phyloP scores from a whole-genome alignment of 257 asterid species.

The Plectranthus barbatus region DNA sequence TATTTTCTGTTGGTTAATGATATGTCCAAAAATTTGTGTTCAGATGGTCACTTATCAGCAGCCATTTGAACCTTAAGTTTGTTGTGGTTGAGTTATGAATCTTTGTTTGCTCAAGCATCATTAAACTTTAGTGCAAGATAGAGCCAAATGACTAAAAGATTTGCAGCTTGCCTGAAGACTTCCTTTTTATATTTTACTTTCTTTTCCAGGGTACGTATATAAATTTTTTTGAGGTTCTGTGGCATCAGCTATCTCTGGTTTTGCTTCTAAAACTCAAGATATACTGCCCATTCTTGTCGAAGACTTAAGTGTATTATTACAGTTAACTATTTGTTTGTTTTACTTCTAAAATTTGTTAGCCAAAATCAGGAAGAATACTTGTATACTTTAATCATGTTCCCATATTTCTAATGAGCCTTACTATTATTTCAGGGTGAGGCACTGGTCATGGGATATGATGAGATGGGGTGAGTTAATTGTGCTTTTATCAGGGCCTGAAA shows the following conservation, averaged over 20 bases:
- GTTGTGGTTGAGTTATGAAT: neutral
- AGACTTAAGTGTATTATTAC: neutral
- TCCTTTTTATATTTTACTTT: neutral
- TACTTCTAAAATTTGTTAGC: neutral
- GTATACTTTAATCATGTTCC: slow-evolving; percentile 1
- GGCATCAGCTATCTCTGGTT: neutral
- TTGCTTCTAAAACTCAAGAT: neutral
- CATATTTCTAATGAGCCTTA: slow-evolving; percentile 22
- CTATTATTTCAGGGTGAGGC: slow-evolving; percentile 92
- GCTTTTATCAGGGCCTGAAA: slow-evolving; percentile 2
- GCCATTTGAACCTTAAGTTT: neutral
- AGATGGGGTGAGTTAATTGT: slow-evolving; percentile 81
- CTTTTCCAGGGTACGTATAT: neutral
- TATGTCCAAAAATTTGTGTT: neutral
- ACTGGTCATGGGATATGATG: slow-evolving; percentile 97
- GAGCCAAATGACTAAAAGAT: neutral
- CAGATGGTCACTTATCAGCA: neutral
- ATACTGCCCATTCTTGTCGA: slow-evolving; percentile 4
- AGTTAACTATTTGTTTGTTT: slow-evolving; percentile 7
- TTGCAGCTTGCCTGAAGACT: neutral
- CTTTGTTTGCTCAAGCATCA: slow-evolving; percentile 7
- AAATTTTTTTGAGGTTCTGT: neutral
- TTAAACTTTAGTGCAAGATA: neutral
- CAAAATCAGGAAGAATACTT: neutral
- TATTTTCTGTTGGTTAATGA: neutral